Evolutionary conservation across 2,329 filamentous ascomycete species (phyloP).

Genomic region (Penicillium sp.): DNA sequence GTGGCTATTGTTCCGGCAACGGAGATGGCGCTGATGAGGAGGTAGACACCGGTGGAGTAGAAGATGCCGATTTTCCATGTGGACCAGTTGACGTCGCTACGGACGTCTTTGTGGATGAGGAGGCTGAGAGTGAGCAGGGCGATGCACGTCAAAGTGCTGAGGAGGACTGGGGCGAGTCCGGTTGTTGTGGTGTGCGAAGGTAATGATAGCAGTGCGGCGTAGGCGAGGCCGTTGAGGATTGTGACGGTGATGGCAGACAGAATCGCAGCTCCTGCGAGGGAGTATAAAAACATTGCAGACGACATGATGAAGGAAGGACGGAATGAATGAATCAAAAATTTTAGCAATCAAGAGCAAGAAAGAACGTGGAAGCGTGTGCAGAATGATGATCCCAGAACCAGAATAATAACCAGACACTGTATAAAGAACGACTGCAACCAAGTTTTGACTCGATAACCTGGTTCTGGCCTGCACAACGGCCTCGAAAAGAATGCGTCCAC

Average conservation of each 20-base stretch:
- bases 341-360: neutral
- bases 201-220: slow-evolving; percentile 24
- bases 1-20: slow-evolving; percentile 33
- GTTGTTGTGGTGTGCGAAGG: slow-evolving; percentile 18
- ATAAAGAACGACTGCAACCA: slow-evolving; percentile 4
- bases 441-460: neutral
- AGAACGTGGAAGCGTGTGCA: slow-evolving; percentile 1
- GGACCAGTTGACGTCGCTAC: slow-evolving; percentile 15
- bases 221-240: slow-evolving; percentile 34
- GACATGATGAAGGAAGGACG: slow-evolving; percentile 7
- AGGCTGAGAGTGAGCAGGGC: slow-evolving; percentile 25
- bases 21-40: slow-evolving; percentile 28
- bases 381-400: slow-evolving; percentile 1
- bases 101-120: slow-evolving; percentile 23
- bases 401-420: neutral
- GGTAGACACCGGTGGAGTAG: slow-evolving; percentile 26
- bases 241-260: slow-evolving; percentile 29
- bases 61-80: slow-evolving; percentile 24
- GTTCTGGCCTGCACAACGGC: slow-evolving; percentile 2
- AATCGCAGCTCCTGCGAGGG: slow-evolving; percentile 29
- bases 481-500: slow-evolving; percentile 10
- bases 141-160: slow-evolving; percentile 32
- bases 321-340: neutral
- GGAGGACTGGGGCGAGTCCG: slow-evolving; percentile 28
- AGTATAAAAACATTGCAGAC: slow-evolving; percentile 22